Base-by-base conservation (phyloP, 176 grass and related monocot genomes). In the Aegilops bicornis region DNA sequence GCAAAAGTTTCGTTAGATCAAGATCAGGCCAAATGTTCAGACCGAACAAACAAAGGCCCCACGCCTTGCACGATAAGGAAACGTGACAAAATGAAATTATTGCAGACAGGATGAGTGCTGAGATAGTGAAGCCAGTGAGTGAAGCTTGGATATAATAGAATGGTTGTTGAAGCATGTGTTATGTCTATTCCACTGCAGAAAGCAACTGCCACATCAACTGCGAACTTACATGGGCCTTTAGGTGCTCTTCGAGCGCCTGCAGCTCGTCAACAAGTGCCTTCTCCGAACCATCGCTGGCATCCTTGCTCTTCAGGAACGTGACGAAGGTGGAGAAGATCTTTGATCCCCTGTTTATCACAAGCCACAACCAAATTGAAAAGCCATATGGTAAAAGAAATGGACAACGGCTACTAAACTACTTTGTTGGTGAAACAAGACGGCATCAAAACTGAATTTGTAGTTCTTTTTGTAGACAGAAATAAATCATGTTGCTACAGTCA, bases 261-360 rank as follows among this genome's bases (percentile, higher is more conserved):
- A 98, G 70, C 76, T 98, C 96, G 54, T 85, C 84, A 64, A 89
- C 35, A 82, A 98, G 89, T 66, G 78, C 77, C 56, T 91, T 87
- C 78, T 98, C 93, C 3, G 91, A 78, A 45, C 91, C 91, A 87
- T 98, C 95, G 69, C 45, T 92, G 0, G 88, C 60, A 86, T 98
- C 95, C 89, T 95, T 98, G 85, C 91, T 98, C 89, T 89, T 98
- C 91, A 95, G 75, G 86, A 98, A 98, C 23, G 82, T 92, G 59
- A 92, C 30, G 10, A 95, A 95, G 42, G 89, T 39, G 25, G 93
- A 56, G 30, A 92, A 95, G 73, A 98, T 81, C 86, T 98, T 98
- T 85, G 95, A 98, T 73, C 92, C 95, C 89, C 95, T 98, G 86
- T 86, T 86, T 78, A 77, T 88, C 64, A 69, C 39, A 54, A 17